phyloP scores from a whole-genome alignment of 495 filamentous ascomycete species.

The Aspergillus sclerotioniger region DNA sequence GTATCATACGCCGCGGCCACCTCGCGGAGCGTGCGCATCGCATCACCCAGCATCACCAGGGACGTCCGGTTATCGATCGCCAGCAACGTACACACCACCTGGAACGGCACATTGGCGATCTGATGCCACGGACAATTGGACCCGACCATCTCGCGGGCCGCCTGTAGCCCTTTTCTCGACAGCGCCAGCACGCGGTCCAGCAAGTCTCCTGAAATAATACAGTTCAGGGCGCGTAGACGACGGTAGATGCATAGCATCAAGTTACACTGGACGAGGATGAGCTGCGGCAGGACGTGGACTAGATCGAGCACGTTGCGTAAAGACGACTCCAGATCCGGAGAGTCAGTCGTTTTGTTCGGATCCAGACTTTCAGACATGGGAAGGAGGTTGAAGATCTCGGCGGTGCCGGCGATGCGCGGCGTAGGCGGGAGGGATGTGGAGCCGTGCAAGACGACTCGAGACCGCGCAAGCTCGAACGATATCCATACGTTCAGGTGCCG shows the following conservation, averaged over 20 bases:
- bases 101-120: constrained; percentile 54
- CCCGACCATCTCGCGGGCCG: constrained; percentile 38
- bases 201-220: constrained; percentile 30
- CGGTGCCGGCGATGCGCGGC: constrained; percentile 18
- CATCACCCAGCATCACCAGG: constrained; percentile 43
- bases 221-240: constrained; percentile 46
- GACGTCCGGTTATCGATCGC: constrained; percentile 50
- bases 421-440: constrained; percentile 34
- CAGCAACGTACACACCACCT: constrained; percentile 52
- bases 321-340: constrained; percentile 37
- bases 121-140: constrained; percentile 52
- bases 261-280: constrained; percentile 50
- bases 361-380: constrained; percentile 47
- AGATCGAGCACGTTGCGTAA: constrained; percentile 37
- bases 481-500: constrained; percentile 52
- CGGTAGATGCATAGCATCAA: constrained; percentile 53
- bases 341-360: constrained; percentile 34
- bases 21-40: constrained; percentile 49
- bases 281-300: constrained; percentile 34
- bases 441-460: constrained; percentile 44
- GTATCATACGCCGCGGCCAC: constrained; percentile 47
- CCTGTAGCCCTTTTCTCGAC: constrained; percentile 33
- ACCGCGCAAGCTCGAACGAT: constrained; percentile 54
- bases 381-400: constrained; percentile 43
- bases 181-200: constrained; percentile 39